Percentiles rank a stretch among this genome's conserved stretches.
Evolutionary conservation across 495 filamentous ascomycete genomes (phyloP).

Genomic region (Podospora pseudocomata): DNA sequence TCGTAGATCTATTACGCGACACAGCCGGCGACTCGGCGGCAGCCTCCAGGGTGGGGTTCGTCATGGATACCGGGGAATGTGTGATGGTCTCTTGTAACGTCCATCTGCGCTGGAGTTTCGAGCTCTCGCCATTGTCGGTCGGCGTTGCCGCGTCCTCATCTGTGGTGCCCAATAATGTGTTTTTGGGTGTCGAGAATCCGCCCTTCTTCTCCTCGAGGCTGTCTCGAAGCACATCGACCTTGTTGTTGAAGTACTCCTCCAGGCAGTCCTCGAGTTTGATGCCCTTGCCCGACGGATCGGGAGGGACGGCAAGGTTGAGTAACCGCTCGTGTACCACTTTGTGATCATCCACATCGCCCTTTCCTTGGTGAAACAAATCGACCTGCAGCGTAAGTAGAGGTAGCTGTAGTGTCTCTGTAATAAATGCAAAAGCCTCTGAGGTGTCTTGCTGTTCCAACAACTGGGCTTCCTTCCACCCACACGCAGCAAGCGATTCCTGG

Average conservation of each 20-base stretch:
- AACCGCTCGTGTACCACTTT: slow-evolving; percentile 89
- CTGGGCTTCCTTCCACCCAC: slow-evolving; percentile 85
- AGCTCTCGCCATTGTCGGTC: slow-evolving; percentile 10
- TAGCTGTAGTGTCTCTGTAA: slow-evolving; percentile 81
- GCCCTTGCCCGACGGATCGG: slow-evolving; percentile 55
- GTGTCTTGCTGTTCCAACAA: slow-evolving; percentile 80
- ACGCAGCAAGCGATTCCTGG: slow-evolving; percentile 76
- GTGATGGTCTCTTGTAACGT: slow-evolving; percentile 27
- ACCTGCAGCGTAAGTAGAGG: slow-evolving; percentile 90
- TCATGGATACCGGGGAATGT: slow-evolving; percentile 21
- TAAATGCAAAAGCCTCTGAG: slow-evolving; percentile 92
- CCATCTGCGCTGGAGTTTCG: slow-evolving; percentile 30
- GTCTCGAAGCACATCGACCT: slow-evolving; percentile 83
- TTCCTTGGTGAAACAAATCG: slow-evolving; percentile 89
- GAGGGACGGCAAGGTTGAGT: slow-evolving; percentile 83
- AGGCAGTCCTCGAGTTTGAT: slow-evolving; percentile 86
- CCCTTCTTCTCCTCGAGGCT: slow-evolving; percentile 54
- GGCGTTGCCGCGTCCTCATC: slow-evolving; percentile 30
- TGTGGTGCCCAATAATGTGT: slow-evolving; percentile 37
- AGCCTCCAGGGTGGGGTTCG: slow-evolving; percentile 18
- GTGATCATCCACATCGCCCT: slow-evolving; percentile 80
- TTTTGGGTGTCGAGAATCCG: slow-evolving; percentile 22
- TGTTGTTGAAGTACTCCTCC: slow-evolving; percentile 91
- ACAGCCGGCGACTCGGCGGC: slow-evolving; percentile 17
- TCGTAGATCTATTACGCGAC: slow-evolving; percentile 42